phyloP scores from a whole-genome alignment of 768 basidiomycete genomes.

The Pisolithus orientalis region DNA sequence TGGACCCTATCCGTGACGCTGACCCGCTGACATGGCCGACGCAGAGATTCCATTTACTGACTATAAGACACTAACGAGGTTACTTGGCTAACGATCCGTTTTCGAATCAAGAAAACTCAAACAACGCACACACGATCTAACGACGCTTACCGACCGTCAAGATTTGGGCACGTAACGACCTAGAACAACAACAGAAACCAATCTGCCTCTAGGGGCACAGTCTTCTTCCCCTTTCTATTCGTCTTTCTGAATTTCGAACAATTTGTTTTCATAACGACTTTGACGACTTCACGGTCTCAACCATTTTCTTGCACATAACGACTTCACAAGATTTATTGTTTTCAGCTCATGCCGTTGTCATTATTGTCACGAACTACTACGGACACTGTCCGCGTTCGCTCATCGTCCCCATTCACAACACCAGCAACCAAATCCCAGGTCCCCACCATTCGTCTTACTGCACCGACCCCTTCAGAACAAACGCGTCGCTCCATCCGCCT shows the following conservation, averaged over 20 bases:
- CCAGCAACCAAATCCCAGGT: conserved; percentile 26
- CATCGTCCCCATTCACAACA: conserved; percentile 23
- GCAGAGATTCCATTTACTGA: conserved; percentile 14
- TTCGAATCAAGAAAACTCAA: conserved; percentile 11
- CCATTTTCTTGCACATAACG: conserved; percentile 21
- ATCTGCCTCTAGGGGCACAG: not conserved
- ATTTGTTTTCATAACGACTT: conserved; percentile 19
- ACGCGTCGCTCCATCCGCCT: conserved; percentile 27
- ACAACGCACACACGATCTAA: conserved; percentile 10
- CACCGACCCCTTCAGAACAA: conserved; percentile 58
- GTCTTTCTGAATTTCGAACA: conserved; percentile 10
- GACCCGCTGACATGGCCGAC: conserved; percentile 2
- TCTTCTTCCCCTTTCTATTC: conserved; percentile 1
- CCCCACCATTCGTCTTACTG: conserved; percentile 66
- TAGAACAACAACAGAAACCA: conserved; percentile 18
- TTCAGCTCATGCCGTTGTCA: conserved; percentile 25
- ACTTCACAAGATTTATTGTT: conserved; percentile 6
- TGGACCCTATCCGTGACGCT: not conserved
- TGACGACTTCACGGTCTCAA: conserved; percentile 15
- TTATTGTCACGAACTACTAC: conserved; percentile 24
- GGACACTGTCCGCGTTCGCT: conserved; percentile 18
- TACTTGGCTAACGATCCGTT: conserved; percentile 17
- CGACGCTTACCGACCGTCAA: conserved; percentile 12
- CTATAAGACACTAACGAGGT: conserved; percentile 17
- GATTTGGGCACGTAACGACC: conserved; percentile 12